Evolutionary conservation across 495 filamentous ascomycete genomes (phyloP).

Genomic region (Cercophora sp.): DNA sequence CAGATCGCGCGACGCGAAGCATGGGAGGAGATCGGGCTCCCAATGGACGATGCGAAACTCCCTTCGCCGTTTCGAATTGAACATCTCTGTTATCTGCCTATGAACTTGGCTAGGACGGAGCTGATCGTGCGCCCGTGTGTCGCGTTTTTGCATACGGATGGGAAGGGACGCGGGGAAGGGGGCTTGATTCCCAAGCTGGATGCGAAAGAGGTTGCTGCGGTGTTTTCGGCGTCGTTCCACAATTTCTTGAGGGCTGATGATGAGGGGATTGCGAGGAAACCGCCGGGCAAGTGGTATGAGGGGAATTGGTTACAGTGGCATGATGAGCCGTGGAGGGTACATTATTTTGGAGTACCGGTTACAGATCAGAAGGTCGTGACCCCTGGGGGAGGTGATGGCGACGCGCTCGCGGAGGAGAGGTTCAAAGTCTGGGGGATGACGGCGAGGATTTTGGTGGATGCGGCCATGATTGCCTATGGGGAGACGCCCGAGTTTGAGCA

Average conservation of each 20-base stretch:
- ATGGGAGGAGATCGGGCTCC: slow-evolving; percentile 84
- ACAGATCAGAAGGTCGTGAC: slow-evolving; percentile 56
- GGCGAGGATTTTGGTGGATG: slow-evolving; percentile 80
- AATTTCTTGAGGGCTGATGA: slow-evolving; percentile 60
- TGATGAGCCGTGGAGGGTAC: slow-evolving; percentile 65
- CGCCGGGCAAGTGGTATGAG: slow-evolving; percentile 63
- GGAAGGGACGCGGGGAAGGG: too few relatives aligned
- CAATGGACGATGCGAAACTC: slow-evolving; percentile 57
- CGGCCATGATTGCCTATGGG: slow-evolving; percentile 75
- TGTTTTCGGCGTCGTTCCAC: slow-evolving; percentile 79
- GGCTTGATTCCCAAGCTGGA: slow-evolving; percentile 73
- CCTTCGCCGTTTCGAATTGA: slow-evolving; percentile 73
- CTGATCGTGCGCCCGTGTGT: slow-evolving; percentile 82
- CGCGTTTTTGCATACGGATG: slow-evolving; percentile 72
- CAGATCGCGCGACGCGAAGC: slow-evolving; percentile 85
- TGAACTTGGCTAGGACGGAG: slow-evolving; percentile 74
- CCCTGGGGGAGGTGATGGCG: slow-evolving; percentile 23
- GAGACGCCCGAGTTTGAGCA: slow-evolving; percentile 80
- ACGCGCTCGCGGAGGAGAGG: slow-evolving; percentile 34
- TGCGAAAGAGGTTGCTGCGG: slow-evolving; percentile 82
- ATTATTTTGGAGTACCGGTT: slow-evolving; percentile 84
- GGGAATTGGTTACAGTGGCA: slow-evolving; percentile 65
- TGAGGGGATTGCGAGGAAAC: slow-evolving; percentile 32
- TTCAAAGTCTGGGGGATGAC: slow-evolving; percentile 93
- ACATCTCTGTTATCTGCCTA: slow-evolving; percentile 77